These are phyloP conservation scores for Epipyxis sp. DNA, from an alignment of 108 stramenopile species.

Conservation along the genomic window DNA sequence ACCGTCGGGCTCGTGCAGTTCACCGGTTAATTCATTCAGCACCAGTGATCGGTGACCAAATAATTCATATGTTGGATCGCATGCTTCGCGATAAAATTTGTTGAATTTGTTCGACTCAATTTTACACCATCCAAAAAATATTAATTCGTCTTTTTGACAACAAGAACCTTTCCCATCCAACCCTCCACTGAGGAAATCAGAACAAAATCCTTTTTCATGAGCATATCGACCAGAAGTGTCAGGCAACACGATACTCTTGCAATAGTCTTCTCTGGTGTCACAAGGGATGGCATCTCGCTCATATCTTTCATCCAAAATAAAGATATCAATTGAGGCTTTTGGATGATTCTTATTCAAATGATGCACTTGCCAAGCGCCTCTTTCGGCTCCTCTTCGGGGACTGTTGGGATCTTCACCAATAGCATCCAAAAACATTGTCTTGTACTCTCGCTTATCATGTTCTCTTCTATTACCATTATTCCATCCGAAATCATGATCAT, in stretches of 20 bases:
- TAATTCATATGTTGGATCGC: not conserved
- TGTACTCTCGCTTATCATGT: conserved; percentile 16
- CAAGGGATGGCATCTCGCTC: conserved; percentile 37
- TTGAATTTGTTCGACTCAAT: not conserved
- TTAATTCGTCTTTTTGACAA: conserved; percentile 40
- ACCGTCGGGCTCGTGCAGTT: not conserved
- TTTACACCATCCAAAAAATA: conserved; percentile 3
- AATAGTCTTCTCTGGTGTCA: conserved; percentile 36
- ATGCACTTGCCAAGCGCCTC: conserved; percentile 38
- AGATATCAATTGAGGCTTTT: conserved; percentile 7
- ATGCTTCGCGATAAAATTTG: not conserved
- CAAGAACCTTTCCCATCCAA: conserved; percentile 43
- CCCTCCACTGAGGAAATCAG: conserved; percentile 40
- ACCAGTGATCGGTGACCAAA: not conserved
- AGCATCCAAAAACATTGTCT: conserved; percentile 44
- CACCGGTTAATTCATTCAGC: not conserved
- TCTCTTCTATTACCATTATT: conserved; percentile 40
- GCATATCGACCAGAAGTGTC: not conserved
- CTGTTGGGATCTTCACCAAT: conserved; percentile 39
- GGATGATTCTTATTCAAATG: conserved; percentile 19
- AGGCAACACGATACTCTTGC: conserved; percentile 10
- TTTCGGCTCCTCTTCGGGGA: conserved; percentile 24
- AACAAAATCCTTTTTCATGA: conserved; percentile 29
- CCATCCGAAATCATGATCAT: conserved; percentile 50
- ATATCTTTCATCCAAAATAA: conserved; percentile 46